Percentiles rank a stretch among this genome's conserved stretches.
These are phyloP conservation scores for Mucor irregularis DNA, from an alignment of 371 early-diverging fungal species.

Conservation along the genomic window DNA sequence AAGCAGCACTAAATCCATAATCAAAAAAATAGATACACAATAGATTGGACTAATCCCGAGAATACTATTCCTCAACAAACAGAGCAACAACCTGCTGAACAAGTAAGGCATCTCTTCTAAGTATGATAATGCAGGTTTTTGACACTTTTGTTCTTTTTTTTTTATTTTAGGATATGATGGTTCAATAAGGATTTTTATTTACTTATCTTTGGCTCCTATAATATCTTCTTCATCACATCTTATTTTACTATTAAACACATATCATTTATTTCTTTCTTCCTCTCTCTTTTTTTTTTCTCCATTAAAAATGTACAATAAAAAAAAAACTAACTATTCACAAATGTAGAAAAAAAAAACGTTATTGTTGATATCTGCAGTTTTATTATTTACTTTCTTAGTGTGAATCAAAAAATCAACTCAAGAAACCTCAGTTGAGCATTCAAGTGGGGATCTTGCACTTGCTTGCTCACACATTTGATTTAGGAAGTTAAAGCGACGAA, in stretches of 20 bases:
- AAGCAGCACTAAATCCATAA: neutral
- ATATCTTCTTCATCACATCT: too few relatives aligned
- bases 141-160: neutral
- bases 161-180: constrained; percentile 37
- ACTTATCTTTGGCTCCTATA: too few relatives aligned
- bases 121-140: neutral
- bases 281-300: too few relatives aligned
- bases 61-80: constrained; percentile 22
- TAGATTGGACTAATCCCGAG: constrained; percentile 44
- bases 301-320: too few relatives aligned
- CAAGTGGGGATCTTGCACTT: constrained; percentile 3
- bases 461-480: constrained; percentile 12
- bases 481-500: constrained; percentile 22
- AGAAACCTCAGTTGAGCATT: too few relatives aligned
- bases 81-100: constrained; percentile 21
- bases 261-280: too few relatives aligned
- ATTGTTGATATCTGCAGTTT: too few relatives aligned
- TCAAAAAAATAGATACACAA: constrained; percentile 35
- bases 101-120: constrained; percentile 20
- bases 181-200: constrained; percentile 29
- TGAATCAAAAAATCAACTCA: too few relatives aligned
- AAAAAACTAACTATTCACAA: too few relatives aligned
- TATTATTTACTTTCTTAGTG: constrained; percentile 2
- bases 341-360: too few relatives aligned
- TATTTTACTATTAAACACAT: too few relatives aligned